Evolutionary conservation across 768 basidiomycete genomes (phyloP).

Genomic region (Boletus sp.): DNA sequence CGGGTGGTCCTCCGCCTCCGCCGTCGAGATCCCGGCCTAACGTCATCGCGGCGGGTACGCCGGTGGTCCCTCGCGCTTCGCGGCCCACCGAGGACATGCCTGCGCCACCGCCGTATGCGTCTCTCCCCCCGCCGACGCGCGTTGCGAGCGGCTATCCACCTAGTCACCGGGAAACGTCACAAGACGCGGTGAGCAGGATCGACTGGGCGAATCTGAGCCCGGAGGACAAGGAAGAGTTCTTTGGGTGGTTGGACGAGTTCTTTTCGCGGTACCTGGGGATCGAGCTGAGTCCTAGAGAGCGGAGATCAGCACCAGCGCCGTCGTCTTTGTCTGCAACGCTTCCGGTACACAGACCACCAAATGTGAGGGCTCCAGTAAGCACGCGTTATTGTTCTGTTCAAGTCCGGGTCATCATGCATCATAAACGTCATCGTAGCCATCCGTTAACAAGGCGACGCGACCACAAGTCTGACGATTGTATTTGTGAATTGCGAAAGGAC

Average conservation of each 20-base stretch:
- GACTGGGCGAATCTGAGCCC: conserved; percentile 69
- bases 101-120: conserved; percentile 14
- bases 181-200: conserved; percentile 33
- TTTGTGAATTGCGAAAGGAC: not conserved
- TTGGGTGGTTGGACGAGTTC: conserved; percentile 80
- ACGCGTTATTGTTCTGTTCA: not conserved
- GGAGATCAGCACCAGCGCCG: not conserved
- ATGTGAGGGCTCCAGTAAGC: conserved; percentile 21
- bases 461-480: conserved; percentile 10
- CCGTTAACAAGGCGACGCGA: conserved; percentile 21
- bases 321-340: not conserved
- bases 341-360: not conserved
- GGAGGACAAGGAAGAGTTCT: conserved; percentile 72
- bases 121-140: conserved; percentile 30
- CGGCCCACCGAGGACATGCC: conserved; percentile 11
- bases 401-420: not conserved
- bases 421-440: conserved; percentile 15
- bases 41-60: conserved; percentile 8
- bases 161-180: conserved; percentile 1
- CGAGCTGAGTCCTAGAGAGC: conserved; percentile 15
- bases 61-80: conserved; percentile 9
- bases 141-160: conserved; percentile 26
- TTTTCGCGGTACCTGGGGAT: conserved; percentile 50
- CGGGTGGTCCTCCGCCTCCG: conserved; percentile 32
- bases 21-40: conserved; percentile 30